Evolutionary conservation across 345 rosid species (phyloP).

Genomic region (Rhodamnia rubescens): DNA sequence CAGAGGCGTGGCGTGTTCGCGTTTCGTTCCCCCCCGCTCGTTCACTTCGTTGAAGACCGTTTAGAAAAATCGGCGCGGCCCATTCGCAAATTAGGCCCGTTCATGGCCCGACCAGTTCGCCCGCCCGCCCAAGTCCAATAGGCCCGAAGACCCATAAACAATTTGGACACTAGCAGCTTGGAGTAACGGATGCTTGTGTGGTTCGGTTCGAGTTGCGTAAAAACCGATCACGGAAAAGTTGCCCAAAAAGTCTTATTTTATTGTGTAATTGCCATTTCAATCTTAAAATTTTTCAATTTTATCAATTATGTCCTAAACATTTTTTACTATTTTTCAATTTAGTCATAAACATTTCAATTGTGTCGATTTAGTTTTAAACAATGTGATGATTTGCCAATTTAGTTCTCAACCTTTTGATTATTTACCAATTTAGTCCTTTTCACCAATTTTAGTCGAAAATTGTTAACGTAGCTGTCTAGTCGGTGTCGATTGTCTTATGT

Average conservation of each 20-base stretch:
- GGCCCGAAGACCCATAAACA: neutral
- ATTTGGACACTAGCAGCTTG: neutral
- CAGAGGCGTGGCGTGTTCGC: neutral
- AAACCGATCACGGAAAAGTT: too few species aligned
- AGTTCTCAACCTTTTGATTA: neutral
- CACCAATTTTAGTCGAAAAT: too few species aligned
- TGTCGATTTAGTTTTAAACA: too few species aligned
- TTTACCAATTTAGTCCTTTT: neutral
- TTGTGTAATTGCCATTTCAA: too few species aligned
- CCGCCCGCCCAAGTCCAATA: neutral
- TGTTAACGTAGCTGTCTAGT: too few species aligned
- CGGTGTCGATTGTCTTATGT: too few species aligned
- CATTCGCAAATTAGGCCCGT: neutral
- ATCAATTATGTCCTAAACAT: accelerated
- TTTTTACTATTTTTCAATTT: neutral
- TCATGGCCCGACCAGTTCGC: neutral
- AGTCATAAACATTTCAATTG: neutral
- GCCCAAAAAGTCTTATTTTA: too few species aligned
- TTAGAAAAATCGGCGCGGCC: neutral
- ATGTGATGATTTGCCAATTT: too few species aligned
- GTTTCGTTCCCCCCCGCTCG: neutral
- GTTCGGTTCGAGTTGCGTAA: neutral
- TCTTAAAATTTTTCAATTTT: too few species aligned
- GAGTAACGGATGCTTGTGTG: neutral
- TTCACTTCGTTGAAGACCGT: neutral